These are phyloP conservation scores for Buxus sempervirens DNA, from an alignment of 164 flowering plant species.

Conservation along the genomic window DNA sequence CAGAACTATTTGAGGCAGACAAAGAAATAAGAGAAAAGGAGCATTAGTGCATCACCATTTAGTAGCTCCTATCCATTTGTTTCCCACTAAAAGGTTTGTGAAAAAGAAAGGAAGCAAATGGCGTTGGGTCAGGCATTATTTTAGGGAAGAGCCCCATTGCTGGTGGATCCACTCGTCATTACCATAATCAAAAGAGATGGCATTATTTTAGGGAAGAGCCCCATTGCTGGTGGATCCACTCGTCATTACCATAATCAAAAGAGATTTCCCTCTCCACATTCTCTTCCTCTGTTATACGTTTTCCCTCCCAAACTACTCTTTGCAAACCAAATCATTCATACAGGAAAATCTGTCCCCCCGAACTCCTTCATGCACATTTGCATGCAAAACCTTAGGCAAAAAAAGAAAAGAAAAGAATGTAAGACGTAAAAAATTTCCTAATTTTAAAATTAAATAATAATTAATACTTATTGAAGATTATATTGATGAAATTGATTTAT, in stretches of 20 bases:
- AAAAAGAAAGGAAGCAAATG: conserved; percentile 24
- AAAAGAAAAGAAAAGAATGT: neutral
- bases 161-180: conserved; percentile 33
- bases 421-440: too few species aligned
- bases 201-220: conserved; percentile 3
- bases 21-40: too few species aligned
- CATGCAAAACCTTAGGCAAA: too few species aligned
- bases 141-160: neutral
- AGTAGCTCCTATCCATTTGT: neutral
- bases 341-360: conserved; percentile 34
- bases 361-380: conserved; percentile 21
- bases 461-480: too few species aligned
- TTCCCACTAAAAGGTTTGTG: conserved; percentile 28
- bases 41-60: neutral
- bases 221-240: conserved; percentile 20
- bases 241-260: conserved; percentile 28
- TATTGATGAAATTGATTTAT: too few species aligned
- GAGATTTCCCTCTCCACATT: neutral
- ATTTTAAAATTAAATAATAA: too few species aligned
- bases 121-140: conserved; percentile 7
- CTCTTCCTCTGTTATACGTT: conserved; percentile 3
- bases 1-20: too few species aligned
- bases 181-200: conserved; percentile 34
- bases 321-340: conserved; percentile 26
- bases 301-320: conserved; percentile 11